phyloP scores from a whole-genome alignment of 2,329 filamentous ascomycete genomes.

The Didymella lethalis region DNA sequence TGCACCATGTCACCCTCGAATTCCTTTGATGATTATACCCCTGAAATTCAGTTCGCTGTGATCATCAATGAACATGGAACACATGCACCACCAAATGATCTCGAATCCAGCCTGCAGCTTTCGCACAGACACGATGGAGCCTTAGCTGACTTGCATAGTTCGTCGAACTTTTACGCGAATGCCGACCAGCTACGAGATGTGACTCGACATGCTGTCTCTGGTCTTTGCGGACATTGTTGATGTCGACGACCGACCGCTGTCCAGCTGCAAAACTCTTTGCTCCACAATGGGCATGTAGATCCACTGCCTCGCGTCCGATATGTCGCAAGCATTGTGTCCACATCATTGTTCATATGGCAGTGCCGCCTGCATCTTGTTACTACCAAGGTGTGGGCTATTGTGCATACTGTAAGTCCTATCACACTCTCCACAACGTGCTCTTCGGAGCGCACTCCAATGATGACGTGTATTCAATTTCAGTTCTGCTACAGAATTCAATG shows the following conservation, averaged over 20 bases:
- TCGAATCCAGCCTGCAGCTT: constrained; percentile 21
- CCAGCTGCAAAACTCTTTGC: background rate
- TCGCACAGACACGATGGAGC: constrained; percentile 6
- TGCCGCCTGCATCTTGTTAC: background rate
- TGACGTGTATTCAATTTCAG: constrained; percentile 60
- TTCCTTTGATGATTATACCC: constrained; percentile 58
- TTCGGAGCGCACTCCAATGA: constrained; percentile 37
- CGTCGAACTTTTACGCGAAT: background rate
- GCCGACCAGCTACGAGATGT: background rate
- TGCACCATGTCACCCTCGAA: background rate
- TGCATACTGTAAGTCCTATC: constrained; percentile 26
- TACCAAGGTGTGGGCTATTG: constrained; percentile 4
- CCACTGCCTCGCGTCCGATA: background rate
- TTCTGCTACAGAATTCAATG: constrained; percentile 69
- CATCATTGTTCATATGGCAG: background rate
- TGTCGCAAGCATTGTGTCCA: constrained; percentile 1
- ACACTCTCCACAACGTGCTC: constrained; percentile 2
- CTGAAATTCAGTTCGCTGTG: constrained; percentile 62
- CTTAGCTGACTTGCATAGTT: constrained; percentile 30
- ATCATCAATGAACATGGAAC: constrained; percentile 64
- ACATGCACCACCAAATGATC: constrained; percentile 70
- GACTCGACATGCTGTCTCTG: background rate
- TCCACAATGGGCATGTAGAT: background rate
- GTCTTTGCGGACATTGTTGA: background rate
- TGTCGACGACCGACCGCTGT: background rate